These are phyloP conservation scores for Fusarium sp. DNA, from an alignment of 2,329 filamentous ascomycete species.

Conservation along the genomic window DNA sequence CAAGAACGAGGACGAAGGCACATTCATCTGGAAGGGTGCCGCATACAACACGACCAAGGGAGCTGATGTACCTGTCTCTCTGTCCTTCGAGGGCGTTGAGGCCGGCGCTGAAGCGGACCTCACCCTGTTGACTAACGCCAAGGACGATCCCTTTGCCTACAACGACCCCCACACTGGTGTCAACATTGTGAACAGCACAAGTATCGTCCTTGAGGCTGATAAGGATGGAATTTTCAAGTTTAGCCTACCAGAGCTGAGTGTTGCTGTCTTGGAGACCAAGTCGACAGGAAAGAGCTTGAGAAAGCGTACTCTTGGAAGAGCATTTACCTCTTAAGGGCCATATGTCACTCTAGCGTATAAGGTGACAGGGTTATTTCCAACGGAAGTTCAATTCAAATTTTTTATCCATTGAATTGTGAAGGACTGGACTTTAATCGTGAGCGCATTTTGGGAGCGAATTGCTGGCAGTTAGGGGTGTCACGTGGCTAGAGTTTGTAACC, in stretches of 20 bases:
- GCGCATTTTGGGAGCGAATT: too few species aligned
- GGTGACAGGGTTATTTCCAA: neutral
- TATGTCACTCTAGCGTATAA: neutral
- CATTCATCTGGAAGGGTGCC: conserved; percentile 63
- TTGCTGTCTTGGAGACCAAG: conserved; percentile 65
- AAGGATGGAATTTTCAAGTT: conserved; percentile 63
- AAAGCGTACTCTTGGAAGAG: neutral
- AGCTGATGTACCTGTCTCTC: conserved; percentile 57
- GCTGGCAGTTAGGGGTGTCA: too few species aligned
- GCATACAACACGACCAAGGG: conserved; percentile 64
- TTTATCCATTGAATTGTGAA: too few species aligned
- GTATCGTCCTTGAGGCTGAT: conserved; percentile 54
- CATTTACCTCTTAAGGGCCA: neutral
- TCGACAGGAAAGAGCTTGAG: conserved; percentile 2
- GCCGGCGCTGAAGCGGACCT: conserved; percentile 55
- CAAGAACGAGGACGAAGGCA: conserved; percentile 54
- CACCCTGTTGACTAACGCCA: conserved; percentile 58
- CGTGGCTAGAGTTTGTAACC: too few species aligned
- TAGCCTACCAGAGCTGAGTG: conserved; percentile 64
- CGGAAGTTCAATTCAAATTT: too few species aligned
- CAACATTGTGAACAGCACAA: conserved; percentile 62
- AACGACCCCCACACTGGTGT: conserved; percentile 59
- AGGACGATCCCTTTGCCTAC: conserved; percentile 54
- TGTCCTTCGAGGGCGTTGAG: conserved; percentile 59
- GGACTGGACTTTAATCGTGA: too few species aligned